phyloP scores from a whole-genome alignment of 2,329 filamentous ascomycete genomes.

The Ceratocystis ficicola region DNA sequence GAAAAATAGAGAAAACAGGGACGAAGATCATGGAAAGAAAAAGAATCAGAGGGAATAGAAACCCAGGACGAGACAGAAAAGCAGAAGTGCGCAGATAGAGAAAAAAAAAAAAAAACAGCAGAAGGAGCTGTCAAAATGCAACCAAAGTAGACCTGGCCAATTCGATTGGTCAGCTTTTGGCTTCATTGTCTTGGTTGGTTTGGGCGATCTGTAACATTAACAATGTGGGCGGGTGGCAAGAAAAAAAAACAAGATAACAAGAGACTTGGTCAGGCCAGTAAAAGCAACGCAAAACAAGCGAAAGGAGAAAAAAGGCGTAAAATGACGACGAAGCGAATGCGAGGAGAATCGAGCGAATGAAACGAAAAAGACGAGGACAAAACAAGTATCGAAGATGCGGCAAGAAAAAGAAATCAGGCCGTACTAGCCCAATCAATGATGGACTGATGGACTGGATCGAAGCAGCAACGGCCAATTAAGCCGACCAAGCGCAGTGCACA shows the following conservation, averaged over 20 bases:
- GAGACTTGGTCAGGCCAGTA: background rate
- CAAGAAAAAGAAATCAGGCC: background rate
- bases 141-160: background rate
- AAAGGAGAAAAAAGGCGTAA: background rate
- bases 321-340: background rate
- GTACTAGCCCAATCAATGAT: background rate
- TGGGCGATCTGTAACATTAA: background rate
- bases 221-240: background rate
- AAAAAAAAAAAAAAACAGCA: background rate
- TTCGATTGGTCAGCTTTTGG: background rate
- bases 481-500: background rate
- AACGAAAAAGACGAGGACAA: background rate
- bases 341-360: background rate
- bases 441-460: background rate
- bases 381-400: background rate
- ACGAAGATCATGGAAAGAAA: background rate
- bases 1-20: background rate
- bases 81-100: background rate
- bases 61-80: background rate
- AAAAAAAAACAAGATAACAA: background rate
- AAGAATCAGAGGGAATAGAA: background rate
- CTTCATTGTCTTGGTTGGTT: conserved; percentile 4
- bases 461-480: background rate
- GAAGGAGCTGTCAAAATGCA: background rate
- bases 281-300: background rate